Evolutionary conservation across 1,284 basidiomycete genomes (phyloP).

Genomic region (Pisolithus thermaeus): DNA sequence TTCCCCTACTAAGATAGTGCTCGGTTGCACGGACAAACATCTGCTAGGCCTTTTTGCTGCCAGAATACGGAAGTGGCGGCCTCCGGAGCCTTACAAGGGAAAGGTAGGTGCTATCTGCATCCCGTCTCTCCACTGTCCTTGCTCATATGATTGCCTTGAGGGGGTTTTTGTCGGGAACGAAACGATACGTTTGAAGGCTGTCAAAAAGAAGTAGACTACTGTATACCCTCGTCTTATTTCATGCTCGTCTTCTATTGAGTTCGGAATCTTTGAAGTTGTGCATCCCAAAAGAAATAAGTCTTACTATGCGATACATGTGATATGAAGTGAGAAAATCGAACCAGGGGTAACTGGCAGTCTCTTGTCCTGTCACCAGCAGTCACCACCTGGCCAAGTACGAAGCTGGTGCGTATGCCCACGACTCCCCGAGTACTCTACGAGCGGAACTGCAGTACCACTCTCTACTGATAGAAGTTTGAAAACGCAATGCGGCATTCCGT

Average conservation of each 20-base stretch:
- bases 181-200: conserved; percentile 82
- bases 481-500: conserved; percentile 50
- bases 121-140: conserved; percentile 4
- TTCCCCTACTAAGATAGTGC: conserved; percentile 60
- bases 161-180: conserved; percentile 91
- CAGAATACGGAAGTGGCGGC: conserved; percentile 76
- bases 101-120: conserved; percentile 57
- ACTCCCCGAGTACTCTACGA: not conserved
- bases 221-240: conserved; percentile 6
- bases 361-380: too few species aligned
- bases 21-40: conserved; percentile 71
- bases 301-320: not conserved
- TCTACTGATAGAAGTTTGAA: not conserved
- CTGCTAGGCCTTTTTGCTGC: conserved; percentile 85
- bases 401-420: too few species aligned
- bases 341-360: too few species aligned
- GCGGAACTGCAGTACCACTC: not conserved
- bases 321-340: too few species aligned
- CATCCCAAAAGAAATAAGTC: not conserved
- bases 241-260: not conserved
- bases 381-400: too few species aligned
- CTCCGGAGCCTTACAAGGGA: conserved; percentile 96
- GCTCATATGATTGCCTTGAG: conserved; percentile 32
- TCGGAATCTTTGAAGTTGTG: not conserved
- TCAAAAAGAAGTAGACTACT: conserved; percentile 86